phyloP scores from a whole-genome alignment of 1,284 basidiomycete genomes.

The Chalciporus piperatoides region DNA sequence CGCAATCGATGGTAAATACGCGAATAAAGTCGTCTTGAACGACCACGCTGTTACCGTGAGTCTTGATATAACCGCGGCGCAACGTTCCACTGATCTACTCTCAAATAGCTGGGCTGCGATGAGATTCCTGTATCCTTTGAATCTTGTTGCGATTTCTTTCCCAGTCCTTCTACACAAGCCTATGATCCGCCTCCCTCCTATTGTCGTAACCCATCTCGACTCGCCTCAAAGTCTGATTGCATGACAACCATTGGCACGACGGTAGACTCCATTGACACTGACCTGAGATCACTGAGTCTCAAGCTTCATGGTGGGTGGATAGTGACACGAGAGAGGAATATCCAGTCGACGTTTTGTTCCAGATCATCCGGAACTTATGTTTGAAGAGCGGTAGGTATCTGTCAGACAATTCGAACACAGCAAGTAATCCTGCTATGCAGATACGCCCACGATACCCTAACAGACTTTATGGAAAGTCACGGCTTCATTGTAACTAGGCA shows the following conservation, averaged over 20 bases:
- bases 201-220: slow-evolving; percentile 28
- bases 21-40: slow-evolving; percentile 5
- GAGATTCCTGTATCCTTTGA: slow-evolving; percentile 29
- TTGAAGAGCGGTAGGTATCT: slow-evolving; percentile 48
- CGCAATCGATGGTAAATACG: not conserved
- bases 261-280: slow-evolving; percentile 43
- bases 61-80: not conserved
- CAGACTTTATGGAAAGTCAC: slow-evolving; percentile 53
- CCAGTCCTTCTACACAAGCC: slow-evolving; percentile 7
- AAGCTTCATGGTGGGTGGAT: slow-evolving; percentile 51
- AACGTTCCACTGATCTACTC: slow-evolving; percentile 6
- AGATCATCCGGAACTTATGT: slow-evolving; percentile 58
- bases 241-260: slow-evolving; percentile 41
- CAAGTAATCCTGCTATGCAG: slow-evolving; percentile 30
- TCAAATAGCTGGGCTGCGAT: slow-evolving; percentile 13
- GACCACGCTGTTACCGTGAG: slow-evolving; percentile 13
- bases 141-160: slow-evolving; percentile 33
- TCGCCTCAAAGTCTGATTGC: slow-evolving; percentile 25
- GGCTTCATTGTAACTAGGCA: slow-evolving; percentile 61
- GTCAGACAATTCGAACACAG: not conserved
- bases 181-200: slow-evolving; percentile 41
- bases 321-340: not conserved
- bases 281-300: slow-evolving; percentile 53
- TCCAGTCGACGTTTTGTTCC: slow-evolving; percentile 5
- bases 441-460: slow-evolving; percentile 55